Percentiles rank a stretch among this genome's conserved stretches.
Evolutionary conservation across 2,329 filamentous ascomycete genomes (phyloP).

Genomic region (Fusarium paranaense): DNA sequence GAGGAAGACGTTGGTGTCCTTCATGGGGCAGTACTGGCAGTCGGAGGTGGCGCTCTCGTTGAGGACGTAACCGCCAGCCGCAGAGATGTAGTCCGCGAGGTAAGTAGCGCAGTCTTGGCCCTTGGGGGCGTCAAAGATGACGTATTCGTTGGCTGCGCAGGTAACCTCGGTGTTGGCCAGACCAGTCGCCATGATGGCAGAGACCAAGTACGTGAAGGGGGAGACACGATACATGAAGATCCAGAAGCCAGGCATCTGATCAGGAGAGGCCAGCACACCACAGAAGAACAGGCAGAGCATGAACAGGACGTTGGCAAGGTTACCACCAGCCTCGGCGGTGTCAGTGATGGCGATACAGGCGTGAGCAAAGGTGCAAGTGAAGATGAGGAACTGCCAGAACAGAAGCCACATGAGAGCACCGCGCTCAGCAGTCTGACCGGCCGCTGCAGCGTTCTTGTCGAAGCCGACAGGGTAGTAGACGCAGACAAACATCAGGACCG

Average conservation of each 20-base stretch:
- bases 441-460: constrained; percentile 69
- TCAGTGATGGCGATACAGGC: constrained; percentile 73
- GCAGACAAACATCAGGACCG: constrained; percentile 78
- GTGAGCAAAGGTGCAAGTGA: constrained; percentile 75
- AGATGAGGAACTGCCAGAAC: constrained; percentile 73
- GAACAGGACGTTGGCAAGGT: constrained; percentile 75
- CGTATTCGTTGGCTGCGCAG: constrained; percentile 74
- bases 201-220: constrained; percentile 58
- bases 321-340: constrained; percentile 74
- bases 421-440: constrained; percentile 56
- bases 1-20: constrained; percentile 56
- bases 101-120: constrained; percentile 68
- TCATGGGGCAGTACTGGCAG: constrained; percentile 61
- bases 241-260: constrained; percentile 75
- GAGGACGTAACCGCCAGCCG: constrained; percentile 60
- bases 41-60: constrained; percentile 63
- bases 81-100: constrained; percentile 58
- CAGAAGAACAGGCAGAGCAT: constrained; percentile 75
- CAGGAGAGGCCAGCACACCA: constrained; percentile 69
- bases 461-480: constrained; percentile 91
- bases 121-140: constrained; percentile 69
- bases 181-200: constrained; percentile 43
- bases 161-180: constrained; percentile 43
- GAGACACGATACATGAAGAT: constrained; percentile 78
- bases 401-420: constrained; percentile 76